phyloP scores from a whole-genome alignment of 2,329 filamentous ascomycete genomes.

The Sordariomycetes sp. region DNA sequence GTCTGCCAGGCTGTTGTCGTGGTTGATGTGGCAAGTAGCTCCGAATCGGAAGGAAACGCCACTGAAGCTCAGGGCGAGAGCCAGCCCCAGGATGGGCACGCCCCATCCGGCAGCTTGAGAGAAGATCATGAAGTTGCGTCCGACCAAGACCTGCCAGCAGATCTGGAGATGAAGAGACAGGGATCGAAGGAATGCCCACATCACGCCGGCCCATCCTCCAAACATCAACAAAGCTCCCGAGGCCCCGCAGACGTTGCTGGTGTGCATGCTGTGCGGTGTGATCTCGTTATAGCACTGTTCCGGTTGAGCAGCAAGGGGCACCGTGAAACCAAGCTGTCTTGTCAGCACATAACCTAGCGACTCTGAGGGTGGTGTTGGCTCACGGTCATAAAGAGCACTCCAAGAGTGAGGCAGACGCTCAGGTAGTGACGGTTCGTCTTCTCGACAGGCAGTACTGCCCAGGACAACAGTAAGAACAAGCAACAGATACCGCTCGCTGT shows the following conservation, averaged over 20 bases:
- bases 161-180: constrained; percentile 94
- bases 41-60: constrained; percentile 95
- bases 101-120: constrained; percentile 78
- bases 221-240: constrained; percentile 80
- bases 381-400: constrained; percentile 71
- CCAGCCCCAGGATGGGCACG: constrained; percentile 66
- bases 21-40: constrained; percentile 88
- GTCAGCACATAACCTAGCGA: constrained; percentile 9
- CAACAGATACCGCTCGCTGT: constrained; percentile 64
- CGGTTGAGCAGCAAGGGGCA: constrained; percentile 72
- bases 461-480: constrained; percentile 70
- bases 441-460: constrained; percentile 70
- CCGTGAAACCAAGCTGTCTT: constrained; percentile 72
- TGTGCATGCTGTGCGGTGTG: constrained; percentile 88
- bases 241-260: constrained; percentile 71
- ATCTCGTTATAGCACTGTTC: constrained; percentile 82
- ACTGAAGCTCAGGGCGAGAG: constrained; percentile 70
- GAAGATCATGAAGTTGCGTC: constrained; percentile 80
- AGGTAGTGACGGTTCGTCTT: constrained; percentile 90
- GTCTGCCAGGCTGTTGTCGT: constrained; percentile 69
- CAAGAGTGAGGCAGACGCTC: constrained; percentile 75
- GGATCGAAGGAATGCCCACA: constrained; percentile 88
- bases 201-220: constrained; percentile 73
- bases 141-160: constrained; percentile 91
- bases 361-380: constrained; percentile 21